Percentiles rank a stretch among this genome's conserved stretches.
Conservation (phyloP, 768 basidiomycete genomes). For the Rhodotorula diobovata region DNA sequence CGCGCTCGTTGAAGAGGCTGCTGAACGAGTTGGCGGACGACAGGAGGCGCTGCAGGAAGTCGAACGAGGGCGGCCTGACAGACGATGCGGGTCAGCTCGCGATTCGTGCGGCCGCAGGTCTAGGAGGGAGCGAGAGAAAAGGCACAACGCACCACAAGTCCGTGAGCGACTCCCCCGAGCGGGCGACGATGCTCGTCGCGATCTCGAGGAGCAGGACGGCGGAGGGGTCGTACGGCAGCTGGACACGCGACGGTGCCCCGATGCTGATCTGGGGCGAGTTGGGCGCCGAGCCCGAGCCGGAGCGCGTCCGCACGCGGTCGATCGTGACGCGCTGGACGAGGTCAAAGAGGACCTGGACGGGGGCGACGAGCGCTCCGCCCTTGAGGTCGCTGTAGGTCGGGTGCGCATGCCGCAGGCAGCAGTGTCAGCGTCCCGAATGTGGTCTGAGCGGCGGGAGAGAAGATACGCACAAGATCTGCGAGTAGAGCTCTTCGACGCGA, state of each 20-base stretch:
- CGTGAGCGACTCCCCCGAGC: slow-evolving; percentile 70
- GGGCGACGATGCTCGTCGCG: slow-evolving; percentile 82
- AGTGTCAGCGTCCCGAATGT: background rate
- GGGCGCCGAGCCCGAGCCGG: slow-evolving; percentile 6
- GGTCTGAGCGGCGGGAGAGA: background rate
- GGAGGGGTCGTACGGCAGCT: slow-evolving; percentile 87
- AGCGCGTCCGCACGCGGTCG: slow-evolving; percentile 51
- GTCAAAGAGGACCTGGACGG: slow-evolving; percentile 77
- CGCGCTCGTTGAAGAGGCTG: slow-evolving; percentile 84
- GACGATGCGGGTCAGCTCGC: background rate
- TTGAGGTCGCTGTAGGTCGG: slow-evolving; percentile 62
- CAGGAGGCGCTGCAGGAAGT: slow-evolving; percentile 79
- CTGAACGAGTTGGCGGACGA: slow-evolving; percentile 75
- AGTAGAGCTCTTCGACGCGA: slow-evolving; percentile 87
- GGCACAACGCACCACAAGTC: slow-evolving; percentile 74
- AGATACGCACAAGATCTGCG: slow-evolving; percentile 72
- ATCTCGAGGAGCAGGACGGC: slow-evolving; percentile 90
- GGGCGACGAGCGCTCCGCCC: slow-evolving; percentile 71
- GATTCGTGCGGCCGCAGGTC: no score
- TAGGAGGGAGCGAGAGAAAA: background rate
- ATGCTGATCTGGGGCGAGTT: slow-evolving; percentile 32
- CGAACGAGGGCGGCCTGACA: slow-evolving; percentile 87
- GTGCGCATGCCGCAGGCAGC: no score
- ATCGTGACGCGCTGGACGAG: slow-evolving; percentile 85
- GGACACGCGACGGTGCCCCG: slow-evolving; percentile 39